Base-by-base conservation (phyloP, 768 basidiomycete species). In the Suillus cothurnatus region DNA sequence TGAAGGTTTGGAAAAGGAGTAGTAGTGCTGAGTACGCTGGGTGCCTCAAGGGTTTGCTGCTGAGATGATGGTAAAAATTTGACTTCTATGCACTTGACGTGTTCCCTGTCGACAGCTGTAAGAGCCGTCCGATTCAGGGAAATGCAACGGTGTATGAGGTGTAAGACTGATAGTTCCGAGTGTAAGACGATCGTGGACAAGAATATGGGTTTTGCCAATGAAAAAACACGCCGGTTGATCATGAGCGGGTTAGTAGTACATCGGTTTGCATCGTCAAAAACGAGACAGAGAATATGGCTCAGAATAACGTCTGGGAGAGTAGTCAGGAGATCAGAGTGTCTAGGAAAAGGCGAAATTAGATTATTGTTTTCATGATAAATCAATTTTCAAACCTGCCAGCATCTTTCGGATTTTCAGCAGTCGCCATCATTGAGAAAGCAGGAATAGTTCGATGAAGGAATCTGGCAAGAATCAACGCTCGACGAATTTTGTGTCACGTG, bases 101-200 rank as follows among this genome's bases (percentile, higher is more conserved):
- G 21, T 55, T 31, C 19, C 23, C 17, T 49, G 26, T 49, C 59
- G 41, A 43, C 52, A 36, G 41, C 19, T 12, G 55, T 56, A 11
- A 41, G 57, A 21, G 6, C n/a, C 15, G 62, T 7, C 17, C 23
- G 34, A 36, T 8, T 39, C 38, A 17, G 32, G 23, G 34, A 28
- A 36, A 55, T 55, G 15, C 34, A 60, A 26, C n/a, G 47, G 17
- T 60, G 63, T 8, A 61, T 32, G 34, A 64, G 64, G 56, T 41
- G 59, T 61, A 62, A 55, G 47, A 65, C 26, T 1, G 50, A 26
- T 21, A 61, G 8, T 21, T 65, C 64, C 26, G 64, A 61, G 52
- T 52, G 60, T 9, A 62, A 61, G 28, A 41, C 21, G 14, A 65
- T 62, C n/a, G 61, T 61, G 3, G 64, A 23, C 19, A 65, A 39